Percentiles rank a stretch among this genome's conserved stretches.
Evolutionary conservation across 2,329 filamentous ascomycete genomes (phyloP).

Genomic region (Tothia fuscella): DNA sequence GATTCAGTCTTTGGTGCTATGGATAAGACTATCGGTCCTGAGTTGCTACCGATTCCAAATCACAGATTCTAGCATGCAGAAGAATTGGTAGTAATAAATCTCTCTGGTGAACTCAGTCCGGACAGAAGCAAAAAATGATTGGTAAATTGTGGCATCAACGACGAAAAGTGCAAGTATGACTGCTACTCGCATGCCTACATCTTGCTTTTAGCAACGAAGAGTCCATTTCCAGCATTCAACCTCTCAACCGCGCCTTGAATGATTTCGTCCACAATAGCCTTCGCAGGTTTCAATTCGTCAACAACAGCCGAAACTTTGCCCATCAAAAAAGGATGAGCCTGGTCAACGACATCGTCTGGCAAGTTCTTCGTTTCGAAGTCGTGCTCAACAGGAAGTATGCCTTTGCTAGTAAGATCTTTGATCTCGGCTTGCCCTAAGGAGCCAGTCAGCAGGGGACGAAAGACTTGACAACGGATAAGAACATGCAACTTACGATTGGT

Average conservation of each 20-base stretch:
- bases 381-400: conserved; percentile 7
- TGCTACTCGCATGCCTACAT: not conserved
- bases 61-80: too few relatives aligned
- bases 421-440: conserved; percentile 8
- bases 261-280: conserved; percentile 9
- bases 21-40: too few relatives aligned
- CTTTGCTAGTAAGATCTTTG: conserved; percentile 5
- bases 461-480: not conserved
- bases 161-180: too few relatives aligned
- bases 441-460: not conserved
- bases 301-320: conserved; percentile 7
- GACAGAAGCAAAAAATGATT: too few relatives aligned
- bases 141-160: too few relatives aligned
- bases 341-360: conserved; percentile 1
- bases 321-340: conserved; percentile 9
- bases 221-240: not conserved
- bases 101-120: too few relatives aligned
- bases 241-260: conserved; percentile 1
- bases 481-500: not conserved
- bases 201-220: not conserved
- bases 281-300: conserved; percentile 1
- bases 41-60: too few relatives aligned
- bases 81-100: too few relatives aligned
- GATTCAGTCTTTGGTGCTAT: too few relatives aligned
- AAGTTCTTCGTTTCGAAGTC: conserved; percentile 9